phyloP scores from a whole-genome alignment of 768 basidiomycete genomes.

The Lactifluus subvellereus region DNA sequence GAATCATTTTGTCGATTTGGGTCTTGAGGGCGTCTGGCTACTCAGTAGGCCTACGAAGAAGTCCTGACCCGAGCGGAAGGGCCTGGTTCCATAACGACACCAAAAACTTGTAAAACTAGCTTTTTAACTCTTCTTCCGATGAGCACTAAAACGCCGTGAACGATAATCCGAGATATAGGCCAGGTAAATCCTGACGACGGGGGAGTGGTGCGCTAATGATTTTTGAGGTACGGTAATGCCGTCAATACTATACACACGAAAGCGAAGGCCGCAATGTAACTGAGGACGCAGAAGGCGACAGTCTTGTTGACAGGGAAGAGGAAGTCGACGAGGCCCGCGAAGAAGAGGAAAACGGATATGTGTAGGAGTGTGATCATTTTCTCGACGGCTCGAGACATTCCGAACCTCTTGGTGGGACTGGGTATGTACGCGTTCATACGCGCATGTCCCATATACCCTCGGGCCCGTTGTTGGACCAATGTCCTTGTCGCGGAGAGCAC shows the following conservation, averaged over 20 bases:
- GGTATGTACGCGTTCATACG: neutral
- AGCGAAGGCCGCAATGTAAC: neutral
- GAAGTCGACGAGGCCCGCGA: constrained; percentile 16
- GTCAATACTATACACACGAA: neutral
- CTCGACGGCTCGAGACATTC: neutral
- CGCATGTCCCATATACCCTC: neutral
- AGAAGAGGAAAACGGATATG: constrained; percentile 10
- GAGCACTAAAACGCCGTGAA: neutral
- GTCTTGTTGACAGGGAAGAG: constrained; percentile 7
- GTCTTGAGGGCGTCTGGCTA: neutral
- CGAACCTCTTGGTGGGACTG: neutral
- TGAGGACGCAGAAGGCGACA: constrained; percentile 7
- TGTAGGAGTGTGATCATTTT: neutral
- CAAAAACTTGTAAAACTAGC: neutral
- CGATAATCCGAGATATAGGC: neutral
- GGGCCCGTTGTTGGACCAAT: neutral
- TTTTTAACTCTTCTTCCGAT: neutral
- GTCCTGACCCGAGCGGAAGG: neutral
- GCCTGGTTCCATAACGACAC: neutral
- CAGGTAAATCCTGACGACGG: neutral
- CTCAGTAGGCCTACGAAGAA: neutral
- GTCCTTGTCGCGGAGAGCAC: neutral
- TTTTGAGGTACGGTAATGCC: neutral
- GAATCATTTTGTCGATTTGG: neutral
- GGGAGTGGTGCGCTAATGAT: neutral